Percentiles rank a stretch among this genome's conserved stretches.
Conservation (phyloP, 345 rosid genomes). For the Populus davidiana region DNA sequence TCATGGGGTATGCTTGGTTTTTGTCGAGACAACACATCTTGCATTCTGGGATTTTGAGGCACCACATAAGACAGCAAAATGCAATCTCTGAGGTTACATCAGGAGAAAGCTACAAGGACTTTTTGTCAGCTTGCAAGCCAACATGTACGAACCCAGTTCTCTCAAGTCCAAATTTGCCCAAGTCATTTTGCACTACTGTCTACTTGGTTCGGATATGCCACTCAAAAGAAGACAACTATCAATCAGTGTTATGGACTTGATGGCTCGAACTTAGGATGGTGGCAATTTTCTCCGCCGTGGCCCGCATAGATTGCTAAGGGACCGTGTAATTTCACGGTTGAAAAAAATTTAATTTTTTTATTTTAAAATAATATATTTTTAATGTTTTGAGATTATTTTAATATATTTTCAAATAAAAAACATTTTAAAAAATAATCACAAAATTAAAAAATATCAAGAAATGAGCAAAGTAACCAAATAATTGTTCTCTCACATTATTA, state of each 20-base stretch:
- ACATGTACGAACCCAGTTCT: conserved; percentile 7
- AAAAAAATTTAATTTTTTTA: no score
- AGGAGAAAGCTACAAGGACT: background rate
- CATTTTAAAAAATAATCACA: no score
- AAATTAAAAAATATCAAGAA: background rate
- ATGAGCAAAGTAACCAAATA: conserved; percentile 6
- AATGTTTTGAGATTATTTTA: no score
- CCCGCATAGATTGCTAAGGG: conserved; percentile 12
- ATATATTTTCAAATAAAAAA: no score
- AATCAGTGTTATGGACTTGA: conserved; percentile 29
- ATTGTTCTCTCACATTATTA: background rate
- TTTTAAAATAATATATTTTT: no score
- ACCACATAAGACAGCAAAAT: background rate
- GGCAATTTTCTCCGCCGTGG: conserved; percentile 23
- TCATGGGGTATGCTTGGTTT: background rate
- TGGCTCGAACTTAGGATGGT: conserved; percentile 27
- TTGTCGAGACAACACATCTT: background rate
- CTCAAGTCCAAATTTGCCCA: conserved; percentile 1
- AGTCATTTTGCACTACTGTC: background rate
- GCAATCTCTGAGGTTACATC: background rate
- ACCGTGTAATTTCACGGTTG: background rate
- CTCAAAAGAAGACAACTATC: conserved; percentile 32
- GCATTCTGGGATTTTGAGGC: background rate
- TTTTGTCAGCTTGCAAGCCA: conserved; percentile 17
- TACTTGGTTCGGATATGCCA: conserved; percentile 21